phyloP scores from a whole-genome alignment of 2,329 filamentous ascomycete genomes.

The Aphanocladium album region DNA sequence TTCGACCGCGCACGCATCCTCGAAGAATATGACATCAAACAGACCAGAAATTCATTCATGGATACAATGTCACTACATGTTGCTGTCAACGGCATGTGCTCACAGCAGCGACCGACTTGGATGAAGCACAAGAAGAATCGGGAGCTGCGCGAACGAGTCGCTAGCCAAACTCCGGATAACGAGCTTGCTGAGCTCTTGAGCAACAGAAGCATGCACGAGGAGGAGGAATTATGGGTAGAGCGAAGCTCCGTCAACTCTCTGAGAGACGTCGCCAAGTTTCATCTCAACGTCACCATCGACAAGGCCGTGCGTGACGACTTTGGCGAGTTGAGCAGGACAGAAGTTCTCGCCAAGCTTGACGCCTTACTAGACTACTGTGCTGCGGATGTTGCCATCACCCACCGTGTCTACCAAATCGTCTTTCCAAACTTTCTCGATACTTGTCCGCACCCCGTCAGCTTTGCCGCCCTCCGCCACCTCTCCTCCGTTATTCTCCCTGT shows the following conservation, averaged over 20 bases:
- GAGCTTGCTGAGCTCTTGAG: slow-evolving; percentile 69
- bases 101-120: slow-evolving; percentile 91
- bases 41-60: slow-evolving; percentile 80
- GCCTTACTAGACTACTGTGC: slow-evolving; percentile 91
- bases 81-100: slow-evolving; percentile 98
- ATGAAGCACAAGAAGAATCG: slow-evolving; percentile 92
- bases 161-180: slow-evolving; percentile 62
- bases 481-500: slow-evolving; percentile 90
- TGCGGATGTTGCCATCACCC: slow-evolving; percentile 87
- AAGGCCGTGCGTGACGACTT: slow-evolving; percentile 85
- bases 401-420: slow-evolving; percentile 88
- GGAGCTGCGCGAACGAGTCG: slow-evolving; percentile 75
- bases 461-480: slow-evolving; percentile 88
- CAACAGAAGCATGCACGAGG: slow-evolving; percentile 67
- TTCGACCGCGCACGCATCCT: slow-evolving; percentile 84
- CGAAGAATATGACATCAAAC: slow-evolving; percentile 82
- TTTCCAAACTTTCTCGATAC: slow-evolving; percentile 84
- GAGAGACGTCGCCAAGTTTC: slow-evolving; percentile 92
- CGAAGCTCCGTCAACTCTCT: slow-evolving; percentile 93
- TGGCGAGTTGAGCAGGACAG: slow-evolving; percentile 69
- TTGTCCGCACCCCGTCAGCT: slow-evolving; percentile 95
- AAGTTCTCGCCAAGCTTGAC: slow-evolving; percentile 67
- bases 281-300: slow-evolving; percentile 86
- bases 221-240: slow-evolving; percentile 94
- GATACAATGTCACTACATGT: slow-evolving; percentile 99